Evolutionary conservation across 192 early-diverging fungal species (phyloP).

Genomic region (Spizellomyces punctatus): DNA sequence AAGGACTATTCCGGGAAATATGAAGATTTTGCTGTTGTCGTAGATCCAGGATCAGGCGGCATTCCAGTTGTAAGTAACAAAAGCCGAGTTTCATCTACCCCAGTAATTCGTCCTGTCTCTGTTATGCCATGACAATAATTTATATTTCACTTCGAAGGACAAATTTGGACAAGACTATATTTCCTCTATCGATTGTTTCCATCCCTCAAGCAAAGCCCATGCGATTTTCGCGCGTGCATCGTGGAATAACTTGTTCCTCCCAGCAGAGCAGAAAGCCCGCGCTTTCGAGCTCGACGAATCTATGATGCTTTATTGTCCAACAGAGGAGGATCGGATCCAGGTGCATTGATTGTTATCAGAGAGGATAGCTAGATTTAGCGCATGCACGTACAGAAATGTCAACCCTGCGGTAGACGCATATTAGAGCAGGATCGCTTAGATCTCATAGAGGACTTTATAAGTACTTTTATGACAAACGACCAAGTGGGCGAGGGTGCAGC

Average conservation of each 20-base stretch:
- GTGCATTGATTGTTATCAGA: conserved; percentile 9
- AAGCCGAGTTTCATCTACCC: not conserved
- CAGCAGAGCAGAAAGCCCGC: not conserved
- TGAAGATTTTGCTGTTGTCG: conserved; percentile 23
- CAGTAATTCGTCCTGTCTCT: not conserved
- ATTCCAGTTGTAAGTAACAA: conserved; percentile 5
- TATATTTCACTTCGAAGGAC: not conserved
- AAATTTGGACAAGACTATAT: conserved; percentile 5
- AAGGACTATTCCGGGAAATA: conserved; percentile 21
- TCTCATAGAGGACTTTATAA: too few relatives aligned
- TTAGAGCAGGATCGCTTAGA: too few relatives aligned
- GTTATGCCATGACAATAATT: not conserved
- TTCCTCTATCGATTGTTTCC: conserved; percentile 28
- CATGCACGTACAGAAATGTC: not conserved
- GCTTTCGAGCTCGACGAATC: not conserved
- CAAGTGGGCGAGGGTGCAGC: too few relatives aligned
- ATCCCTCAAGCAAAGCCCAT: conserved; percentile 5
- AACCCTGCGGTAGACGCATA: too few relatives aligned
- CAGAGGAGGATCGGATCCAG: conserved; percentile 27
- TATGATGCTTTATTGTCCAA: conserved; percentile 22
- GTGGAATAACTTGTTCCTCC: conserved; percentile 24
- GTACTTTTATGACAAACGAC: too few relatives aligned
- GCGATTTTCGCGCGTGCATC: not conserved
- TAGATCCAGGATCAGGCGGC: conserved; percentile 4
- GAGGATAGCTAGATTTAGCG: not conserved